Evolutionary conservation across 352 stramenopile genomes (phyloP).

Genomic region (Phytophthora vignae): DNA sequence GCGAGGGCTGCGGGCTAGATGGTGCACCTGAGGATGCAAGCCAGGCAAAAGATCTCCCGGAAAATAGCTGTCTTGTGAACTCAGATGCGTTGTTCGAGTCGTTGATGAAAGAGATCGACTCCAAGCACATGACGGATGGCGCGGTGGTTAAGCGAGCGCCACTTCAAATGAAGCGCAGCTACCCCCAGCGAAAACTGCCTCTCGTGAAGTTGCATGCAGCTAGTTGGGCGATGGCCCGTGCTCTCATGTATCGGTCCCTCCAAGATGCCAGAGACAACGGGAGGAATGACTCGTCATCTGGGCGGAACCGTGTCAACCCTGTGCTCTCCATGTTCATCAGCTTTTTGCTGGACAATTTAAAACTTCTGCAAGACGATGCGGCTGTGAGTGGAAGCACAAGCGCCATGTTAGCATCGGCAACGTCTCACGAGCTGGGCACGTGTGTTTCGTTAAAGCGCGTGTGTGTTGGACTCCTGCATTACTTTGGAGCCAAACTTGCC

Average conservation of each 20-base stretch:
- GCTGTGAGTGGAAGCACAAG: conserved; percentile 1
- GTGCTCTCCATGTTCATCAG: conserved; percentile 61
- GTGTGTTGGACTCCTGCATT: conserved; percentile 73
- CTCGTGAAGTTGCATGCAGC: conserved; percentile 82
- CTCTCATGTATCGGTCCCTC: conserved; percentile 86
- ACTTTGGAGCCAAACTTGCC: conserved; percentile 45
- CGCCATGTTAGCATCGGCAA: not conserved
- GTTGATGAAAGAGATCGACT: conserved; percentile 90
- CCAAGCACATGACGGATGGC: conserved; percentile 35
- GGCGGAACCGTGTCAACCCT: conserved; percentile 47
- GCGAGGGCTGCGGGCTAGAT: conserved; percentile 43
- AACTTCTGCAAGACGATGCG: conserved; percentile 28
- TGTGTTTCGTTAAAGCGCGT: conserved; percentile 67
- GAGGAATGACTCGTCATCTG: conserved; percentile 13
- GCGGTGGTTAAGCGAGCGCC: conserved; percentile 25
- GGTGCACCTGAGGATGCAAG: conserved; percentile 42
- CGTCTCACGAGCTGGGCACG: conserved; percentile 20
- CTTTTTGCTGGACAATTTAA: conserved; percentile 78
- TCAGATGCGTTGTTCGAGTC: conserved; percentile 85
- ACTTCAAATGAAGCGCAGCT: conserved; percentile 58
- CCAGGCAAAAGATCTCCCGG: conserved; percentile 64
- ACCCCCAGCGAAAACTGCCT: conserved; percentile 62
- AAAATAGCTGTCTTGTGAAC: conserved; percentile 64
- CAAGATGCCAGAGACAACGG: conserved; percentile 25
- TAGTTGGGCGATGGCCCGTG: conserved; percentile 78